phyloP scores from a whole-genome alignment of 2,329 filamentous ascomycete species.

The Paecilomyces dactylethromorphus region DNA sequence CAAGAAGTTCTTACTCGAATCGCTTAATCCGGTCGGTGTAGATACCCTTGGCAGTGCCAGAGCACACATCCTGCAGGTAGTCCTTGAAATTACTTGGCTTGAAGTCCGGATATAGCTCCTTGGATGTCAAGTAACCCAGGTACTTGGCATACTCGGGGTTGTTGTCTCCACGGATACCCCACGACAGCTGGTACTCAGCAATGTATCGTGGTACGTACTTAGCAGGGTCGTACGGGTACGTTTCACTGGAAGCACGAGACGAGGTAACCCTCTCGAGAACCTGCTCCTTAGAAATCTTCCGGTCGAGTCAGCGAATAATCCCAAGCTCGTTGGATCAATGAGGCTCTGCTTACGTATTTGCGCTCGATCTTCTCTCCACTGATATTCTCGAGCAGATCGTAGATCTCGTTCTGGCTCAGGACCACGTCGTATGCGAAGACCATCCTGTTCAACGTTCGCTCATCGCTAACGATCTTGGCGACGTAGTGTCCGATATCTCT shows the following conservation, averaged over 20 bases:
- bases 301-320: background rate
- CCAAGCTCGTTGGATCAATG: background rate
- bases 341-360: slow-evolving; percentile 26
- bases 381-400: slow-evolving; percentile 40
- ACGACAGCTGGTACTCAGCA: slow-evolving; percentile 41
- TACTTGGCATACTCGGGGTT: slow-evolving; percentile 48
- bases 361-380: slow-evolving; percentile 43
- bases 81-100: slow-evolving; percentile 32
- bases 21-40: slow-evolving; percentile 30
- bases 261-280: slow-evolving; percentile 27
- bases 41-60: slow-evolving; percentile 32
- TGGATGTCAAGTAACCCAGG: slow-evolving; percentile 47
- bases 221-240: slow-evolving; percentile 29
- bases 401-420: slow-evolving; percentile 42
- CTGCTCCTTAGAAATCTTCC: slow-evolving; percentile 27
- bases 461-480: slow-evolving; percentile 46
- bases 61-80: slow-evolving; percentile 35
- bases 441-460: slow-evolving; percentile 47
- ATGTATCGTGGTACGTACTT: slow-evolving; percentile 29
- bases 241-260: slow-evolving; percentile 27
- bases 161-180: slow-evolving; percentile 48
- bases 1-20: slow-evolving; percentile 17
- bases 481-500: slow-evolving; percentile 50
- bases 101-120: slow-evolving; percentile 51
- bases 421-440: slow-evolving; percentile 46